Evolutionary conservation across 108 stramenopile genomes (phyloP), one percentile per base, ranked within the genome.

Genomic region (Poteriospumella lacustris): DNA sequence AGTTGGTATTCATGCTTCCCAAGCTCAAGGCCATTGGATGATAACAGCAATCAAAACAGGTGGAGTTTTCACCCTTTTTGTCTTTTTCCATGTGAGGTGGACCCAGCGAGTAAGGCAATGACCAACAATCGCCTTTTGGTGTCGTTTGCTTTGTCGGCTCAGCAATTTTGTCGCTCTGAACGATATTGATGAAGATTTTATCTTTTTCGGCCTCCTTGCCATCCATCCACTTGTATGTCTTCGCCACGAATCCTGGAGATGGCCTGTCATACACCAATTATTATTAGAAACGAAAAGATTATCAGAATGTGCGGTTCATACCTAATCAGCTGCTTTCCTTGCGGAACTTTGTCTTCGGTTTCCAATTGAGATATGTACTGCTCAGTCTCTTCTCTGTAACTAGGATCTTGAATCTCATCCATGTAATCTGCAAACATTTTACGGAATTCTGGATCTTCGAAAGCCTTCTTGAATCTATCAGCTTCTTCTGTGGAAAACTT

Each of bases 181-280:
- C 86, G 24, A 90, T 78, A 43, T 90, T 90, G 56, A 90, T 58
- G 72, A 90, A 90, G 2, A 89, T 0, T 56, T 90, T 88, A n/a
- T 78, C 80, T 29, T 77, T 73, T 12, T 68, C 77, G 2, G 34
- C 19, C 70, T 19, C 43, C 43, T 81, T 1, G n/a, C 28, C n/a
- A 64, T 24, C 33, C 34, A 52, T 2, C 5, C 29, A 43, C 76
- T 83, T 39, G 41, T 79, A 36, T 82, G 86, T 47, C 76, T 86
- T 73, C 41, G 70, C 70, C 15, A 73, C 70, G 42, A 73, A 73
- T n/a, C 40, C 36, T 29, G 47, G 43, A 12, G 9, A 9, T 12
- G 70, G 70, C 19, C 70, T 73, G 24, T 19, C 3, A 73, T 3
- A 3, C 5, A 73, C 5, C 26, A 15, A 73, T 3, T 42, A 3